A percentile compares a stretch with the other conserved stretches of the same genome.
Conservation (phyloP, 1,284 basidiomycete species). For the Hymenochaete sp. region DNA sequence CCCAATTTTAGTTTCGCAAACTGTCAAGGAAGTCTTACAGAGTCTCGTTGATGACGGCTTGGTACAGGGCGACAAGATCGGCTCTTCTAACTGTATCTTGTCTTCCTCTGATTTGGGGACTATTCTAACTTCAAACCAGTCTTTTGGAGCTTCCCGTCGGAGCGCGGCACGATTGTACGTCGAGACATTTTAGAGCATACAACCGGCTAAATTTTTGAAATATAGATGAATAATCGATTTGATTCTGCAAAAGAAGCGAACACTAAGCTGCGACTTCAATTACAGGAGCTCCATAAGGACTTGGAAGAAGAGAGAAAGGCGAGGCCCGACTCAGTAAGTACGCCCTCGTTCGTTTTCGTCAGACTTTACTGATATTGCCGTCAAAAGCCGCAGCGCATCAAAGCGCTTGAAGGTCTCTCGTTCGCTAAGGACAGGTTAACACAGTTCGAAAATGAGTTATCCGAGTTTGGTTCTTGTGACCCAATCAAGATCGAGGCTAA, state of each 20-base stretch:
- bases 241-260: slow-evolving; percentile 45
- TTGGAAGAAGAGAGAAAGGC: slow-evolving; percentile 46
- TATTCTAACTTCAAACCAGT: slow-evolving; percentile 37
- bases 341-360: neutral
- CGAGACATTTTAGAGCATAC: neutral
- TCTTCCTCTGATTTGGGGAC: neutral
- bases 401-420: slow-evolving; percentile 41
- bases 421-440: slow-evolving; percentile 45
- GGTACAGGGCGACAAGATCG: slow-evolving; percentile 82
- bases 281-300: slow-evolving; percentile 35
- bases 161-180: slow-evolving; percentile 66
- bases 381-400: slow-evolving; percentile 46
- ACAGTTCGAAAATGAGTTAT: slow-evolving; percentile 59
- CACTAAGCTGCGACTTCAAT: slow-evolving; percentile 37
- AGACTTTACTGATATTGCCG: neutral
- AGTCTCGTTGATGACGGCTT: slow-evolving; percentile 77
- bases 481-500: slow-evolving; percentile 72
- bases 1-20: slow-evolving; percentile 64
- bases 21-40: slow-evolving; percentile 82
- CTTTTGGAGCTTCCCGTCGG: slow-evolving; percentile 89
- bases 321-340: slow-evolving; percentile 58
- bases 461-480: slow-evolving; percentile 74
- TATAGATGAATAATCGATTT: slow-evolving; percentile 53
- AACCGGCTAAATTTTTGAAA: slow-evolving; percentile 11
- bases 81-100: slow-evolving; percentile 77